phyloP scores from a whole-genome alignment of 1,139 yeast genomes.

The Saccharomyces hybrid region DNA sequence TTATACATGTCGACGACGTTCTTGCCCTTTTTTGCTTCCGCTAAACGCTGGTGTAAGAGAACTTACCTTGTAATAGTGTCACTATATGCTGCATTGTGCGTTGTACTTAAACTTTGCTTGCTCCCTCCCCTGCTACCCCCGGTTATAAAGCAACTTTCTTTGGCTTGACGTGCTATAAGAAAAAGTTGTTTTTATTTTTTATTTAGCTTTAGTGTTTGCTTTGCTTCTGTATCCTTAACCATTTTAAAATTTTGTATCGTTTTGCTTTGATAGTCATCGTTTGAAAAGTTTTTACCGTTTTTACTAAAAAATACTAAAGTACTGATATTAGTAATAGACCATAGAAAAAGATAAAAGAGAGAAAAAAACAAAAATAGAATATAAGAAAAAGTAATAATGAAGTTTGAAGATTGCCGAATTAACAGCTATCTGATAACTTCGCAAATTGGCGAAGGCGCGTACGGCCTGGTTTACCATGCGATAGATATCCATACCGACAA shows the following conservation, averaged over 20 bases:
- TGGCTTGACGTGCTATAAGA: neutral
- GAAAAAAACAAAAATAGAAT: neutral
- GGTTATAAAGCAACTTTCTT: neutral
- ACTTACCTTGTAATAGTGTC: neutral
- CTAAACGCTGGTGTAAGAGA: neutral
- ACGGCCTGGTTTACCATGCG: slow-evolving; percentile 75
- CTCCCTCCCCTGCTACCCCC: neutral
- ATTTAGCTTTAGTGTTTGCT: neutral
- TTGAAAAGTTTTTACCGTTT: neutral
- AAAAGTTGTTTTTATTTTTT: neutral
- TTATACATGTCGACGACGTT: neutral
- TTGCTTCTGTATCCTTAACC: neutral
- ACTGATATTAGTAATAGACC: neutral
- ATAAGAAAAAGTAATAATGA: slow-evolving; percentile 4
- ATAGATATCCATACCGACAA: slow-evolving; percentile 45
- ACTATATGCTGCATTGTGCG: neutral
- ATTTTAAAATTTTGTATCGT: neutral
- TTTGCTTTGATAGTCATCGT: neutral
- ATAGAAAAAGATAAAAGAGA: neutral
- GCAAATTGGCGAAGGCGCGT: slow-evolving; percentile 75
- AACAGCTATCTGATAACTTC: slow-evolving; percentile 24
- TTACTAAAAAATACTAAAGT: neutral
- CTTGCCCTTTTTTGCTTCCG: neutral
- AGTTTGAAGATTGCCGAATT: slow-evolving; percentile 26
- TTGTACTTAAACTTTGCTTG: neutral